Percentiles rank a stretch among this genome's conserved stretches.
phyloP scores from a whole-genome alignment of 306 rosid genomes.

The apple (Malus domestica) region ASM211411v1 NC_041805.1:13688001-13688500 shows the following conservation, averaged over 20 bases:
- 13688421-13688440: background rate
- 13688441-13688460: background rate
- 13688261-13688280: slow-evolving; percentile 31
- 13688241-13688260: background rate
- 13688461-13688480: background rate
- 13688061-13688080: no score
- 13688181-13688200: no score
- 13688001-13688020: background rate
- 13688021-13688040: background rate
- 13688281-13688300: slow-evolving; percentile 43
- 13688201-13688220: no score
- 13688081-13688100: no score
- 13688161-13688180: no score
- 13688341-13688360: slow-evolving; percentile 66
- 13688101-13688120: slow-evolving; percentile 65
- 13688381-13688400: slow-evolving; percentile 56
- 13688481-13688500: slow-evolving; percentile 40
- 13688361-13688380: slow-evolving; percentile 65
- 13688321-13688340: slow-evolving; percentile 70
- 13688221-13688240: background rate
- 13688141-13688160: slow-evolving; percentile 34
- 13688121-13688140: slow-evolving; percentile 58
- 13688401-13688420: slow-evolving; percentile 54
- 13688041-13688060: no score
- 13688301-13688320: slow-evolving; percentile 67